Evolutionary conservation across 208 protist species (phyloP).

Genomic region (Leishmania braziliensis): DNA sequence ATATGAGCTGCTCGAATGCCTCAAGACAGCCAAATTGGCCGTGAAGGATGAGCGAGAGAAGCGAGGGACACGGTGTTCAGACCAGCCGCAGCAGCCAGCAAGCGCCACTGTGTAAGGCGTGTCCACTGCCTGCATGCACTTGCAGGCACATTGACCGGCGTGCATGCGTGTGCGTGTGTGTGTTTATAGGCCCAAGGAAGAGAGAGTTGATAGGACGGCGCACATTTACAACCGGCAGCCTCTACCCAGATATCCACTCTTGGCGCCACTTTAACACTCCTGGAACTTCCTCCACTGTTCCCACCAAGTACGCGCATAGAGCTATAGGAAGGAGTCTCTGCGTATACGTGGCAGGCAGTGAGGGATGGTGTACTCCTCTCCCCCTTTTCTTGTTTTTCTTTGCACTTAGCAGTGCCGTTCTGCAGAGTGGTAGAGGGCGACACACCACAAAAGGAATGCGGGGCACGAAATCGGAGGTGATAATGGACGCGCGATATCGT

Average conservation of each 20-base stretch:
- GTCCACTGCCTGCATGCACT: too few relatives aligned
- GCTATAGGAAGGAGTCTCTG: neutral
- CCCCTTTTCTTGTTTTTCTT: too few relatives aligned
- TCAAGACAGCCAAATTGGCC: slow-evolving; percentile 66
- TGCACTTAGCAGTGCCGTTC: neutral
- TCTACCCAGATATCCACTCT: neutral
- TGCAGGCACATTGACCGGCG: neutral
- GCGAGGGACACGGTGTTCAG: slow-evolving; percentile 6
- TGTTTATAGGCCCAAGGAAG: neutral
- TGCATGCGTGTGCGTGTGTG: neutral
- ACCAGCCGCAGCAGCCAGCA: neutral
- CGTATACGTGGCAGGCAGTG: neutral
- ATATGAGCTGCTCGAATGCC: slow-evolving; percentile 81
- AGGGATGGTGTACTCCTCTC: neutral
- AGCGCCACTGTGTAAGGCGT: neutral
- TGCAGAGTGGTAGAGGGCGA: neutral
- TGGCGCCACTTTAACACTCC: slow-evolving; percentile 13
- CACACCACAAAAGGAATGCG: neutral
- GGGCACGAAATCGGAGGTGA: neutral
- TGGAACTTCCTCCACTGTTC: neutral
- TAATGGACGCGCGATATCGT: neutral
- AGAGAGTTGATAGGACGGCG: neutral
- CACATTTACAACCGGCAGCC: neutral
- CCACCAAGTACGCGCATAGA: neutral
- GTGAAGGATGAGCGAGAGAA: slow-evolving; percentile 51